A percentile compares a stretch with the other conserved stretches of the same genome.
Evolutionary conservation across 2,329 filamentous ascomycete genomes (phyloP).

Genomic region (Fusarium hostae): DNA sequence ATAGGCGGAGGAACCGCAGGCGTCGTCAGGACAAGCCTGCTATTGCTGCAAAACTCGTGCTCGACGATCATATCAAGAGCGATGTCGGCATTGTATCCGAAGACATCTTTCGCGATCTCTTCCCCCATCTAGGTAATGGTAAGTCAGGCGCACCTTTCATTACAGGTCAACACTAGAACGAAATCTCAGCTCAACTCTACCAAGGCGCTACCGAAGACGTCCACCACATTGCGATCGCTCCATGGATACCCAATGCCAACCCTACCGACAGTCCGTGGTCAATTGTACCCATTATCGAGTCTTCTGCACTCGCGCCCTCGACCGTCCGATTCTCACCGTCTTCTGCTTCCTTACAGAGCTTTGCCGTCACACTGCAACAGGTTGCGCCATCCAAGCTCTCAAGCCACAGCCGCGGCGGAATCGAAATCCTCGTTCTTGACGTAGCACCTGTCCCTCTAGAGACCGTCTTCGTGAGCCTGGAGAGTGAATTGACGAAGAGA

Average conservation of each 20-base stretch:
- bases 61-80: conserved; percentile 86
- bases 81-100: conserved; percentile 88
- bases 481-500: conserved; percentile 81
- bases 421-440: conserved; percentile 86
- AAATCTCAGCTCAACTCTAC: conserved; percentile 11
- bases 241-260: conserved; percentile 71
- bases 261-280: conserved; percentile 80
- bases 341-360: conserved; percentile 80
- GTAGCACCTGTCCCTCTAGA: conserved; percentile 83
- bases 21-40: conserved; percentile 77
- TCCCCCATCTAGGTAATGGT: conserved; percentile 70
- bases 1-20: conserved; percentile 60
- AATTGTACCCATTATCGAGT: conserved; percentile 78
- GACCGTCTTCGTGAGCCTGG: conserved; percentile 86
- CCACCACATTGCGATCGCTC: conserved; percentile 77
- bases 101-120: conserved; percentile 85
- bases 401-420: conserved; percentile 76
- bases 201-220: conserved; percentile 51
- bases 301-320: conserved; percentile 74
- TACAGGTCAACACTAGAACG: neutral
- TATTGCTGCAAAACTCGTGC: conserved; percentile 80
- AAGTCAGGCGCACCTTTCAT: conserved; percentile 46
- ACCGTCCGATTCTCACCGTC: conserved; percentile 82
- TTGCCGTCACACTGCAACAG: conserved; percentile 77
- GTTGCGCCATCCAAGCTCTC: conserved; percentile 80